Percentiles rank a stretch among this genome's conserved stretches.
Evolutionary conservation across 1,284 basidiomycete genomes (phyloP).

Genomic region (Ceratobasidium sp.): DNA sequence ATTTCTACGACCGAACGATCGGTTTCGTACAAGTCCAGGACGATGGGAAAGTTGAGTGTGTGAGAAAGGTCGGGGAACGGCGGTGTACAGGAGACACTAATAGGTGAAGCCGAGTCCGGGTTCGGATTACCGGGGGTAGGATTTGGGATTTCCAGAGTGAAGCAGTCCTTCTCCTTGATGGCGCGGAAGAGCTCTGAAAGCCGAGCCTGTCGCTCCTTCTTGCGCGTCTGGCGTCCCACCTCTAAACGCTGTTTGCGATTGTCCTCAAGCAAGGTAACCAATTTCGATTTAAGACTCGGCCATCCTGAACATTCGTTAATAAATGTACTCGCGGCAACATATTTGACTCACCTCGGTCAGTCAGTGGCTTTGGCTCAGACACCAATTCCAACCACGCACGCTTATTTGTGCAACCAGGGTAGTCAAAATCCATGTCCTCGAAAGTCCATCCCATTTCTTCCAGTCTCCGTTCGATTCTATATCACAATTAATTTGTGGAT

Average conservation of each 20-base stretch:
- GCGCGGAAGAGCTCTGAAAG: neutral
- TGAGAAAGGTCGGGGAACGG: too few relatives aligned
- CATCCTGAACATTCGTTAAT: neutral
- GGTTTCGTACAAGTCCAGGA: too few relatives aligned
- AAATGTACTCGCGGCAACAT: neutral
- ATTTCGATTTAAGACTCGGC: neutral
- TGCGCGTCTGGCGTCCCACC: neutral
- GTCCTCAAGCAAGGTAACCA: neutral
- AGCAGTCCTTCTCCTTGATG: too few relatives aligned
- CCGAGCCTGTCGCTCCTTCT: neutral
- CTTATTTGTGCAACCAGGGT: neutral
- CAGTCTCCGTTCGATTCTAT: neutral
- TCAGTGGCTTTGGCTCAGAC: neutral
- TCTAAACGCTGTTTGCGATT: constrained; percentile 3
- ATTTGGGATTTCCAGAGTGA: too few relatives aligned
- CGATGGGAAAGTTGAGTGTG: too few relatives aligned
- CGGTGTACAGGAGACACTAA: too few relatives aligned
- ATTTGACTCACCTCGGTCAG: neutral
- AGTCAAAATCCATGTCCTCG: constrained; percentile 5
- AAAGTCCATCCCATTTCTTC: neutral
- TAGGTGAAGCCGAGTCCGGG: too few relatives aligned
- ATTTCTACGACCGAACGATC: too few relatives aligned
- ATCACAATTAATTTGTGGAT: neutral
- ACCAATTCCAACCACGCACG: neutral
- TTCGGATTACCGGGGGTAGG: too few relatives aligned